Base-by-base conservation (phyloP, 345 rosid species). In the Tarenaya hassleriana region DNA sequence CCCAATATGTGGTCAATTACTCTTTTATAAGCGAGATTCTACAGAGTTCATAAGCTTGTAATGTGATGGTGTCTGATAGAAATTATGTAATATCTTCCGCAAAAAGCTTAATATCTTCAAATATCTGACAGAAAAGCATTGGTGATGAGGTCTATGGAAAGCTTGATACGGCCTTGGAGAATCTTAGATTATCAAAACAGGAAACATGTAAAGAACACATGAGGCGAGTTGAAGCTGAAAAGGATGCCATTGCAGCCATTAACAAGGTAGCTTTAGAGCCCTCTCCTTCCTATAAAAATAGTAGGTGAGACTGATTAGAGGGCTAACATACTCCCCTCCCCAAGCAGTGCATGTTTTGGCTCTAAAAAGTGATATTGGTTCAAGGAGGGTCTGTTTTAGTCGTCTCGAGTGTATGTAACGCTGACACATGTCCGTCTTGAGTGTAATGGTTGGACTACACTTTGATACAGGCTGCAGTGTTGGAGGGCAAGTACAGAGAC, bases 391-490 rank as follows among this genome's bases (percentile, higher is more conserved):
- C 9, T 2, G 11, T 35, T 35, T 7, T 35, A 11, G 13, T 4
- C 3, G 29, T 24, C 2, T 35, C 40, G 11, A 35, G 9, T 35
- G 9, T 10, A n/a, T 10, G 40, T n/a, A 11, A 29, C 4, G 12
- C 17, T 50, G 37, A 15, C n/a, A n/a, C n/a, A n/a, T n/a, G n/a
- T n/a, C n/a, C n/a, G n/a, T n/a, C n/a, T n/a, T n/a, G n/a, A n/a
- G n/a, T n/a, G n/a, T n/a, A n/a, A n/a, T n/a, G n/a, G n/a, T n/a
- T n/a, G n/a, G n/a, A n/a, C n/a, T n/a, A n/a, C n/a, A n/a, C n/a
- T n/a, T n/a, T n/a, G 20, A n/a, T 45, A 12, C 55, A 73, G 84
- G 69, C 33, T 19, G 48, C 1, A 33, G 70, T 63, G 55, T 13
- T 70, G 13, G 66, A 75, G 66, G 63, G 18, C 10, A 64, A 34